A percentile compares a stretch with the other conserved stretches of the same genome.
These are phyloP conservation scores for Dendrobium catenatum DNA, from an alignment of 106 monocot genomes.

Conservation along the genomic window DNA sequence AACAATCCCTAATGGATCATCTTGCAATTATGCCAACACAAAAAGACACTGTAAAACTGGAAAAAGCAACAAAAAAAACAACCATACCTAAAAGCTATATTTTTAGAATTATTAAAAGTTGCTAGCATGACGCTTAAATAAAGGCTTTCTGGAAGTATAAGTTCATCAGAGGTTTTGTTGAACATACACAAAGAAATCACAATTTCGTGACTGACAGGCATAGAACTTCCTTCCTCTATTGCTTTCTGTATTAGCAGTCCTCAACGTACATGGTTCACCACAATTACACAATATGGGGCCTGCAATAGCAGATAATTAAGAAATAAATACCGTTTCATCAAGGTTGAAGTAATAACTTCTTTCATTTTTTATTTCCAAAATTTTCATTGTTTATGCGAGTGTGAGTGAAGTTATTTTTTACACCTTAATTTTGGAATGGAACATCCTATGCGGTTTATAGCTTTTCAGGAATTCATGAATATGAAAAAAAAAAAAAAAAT, in stretches of 20 bases:
- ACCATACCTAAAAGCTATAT: background rate
- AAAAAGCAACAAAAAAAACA: background rate
- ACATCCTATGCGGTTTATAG: too few species aligned
- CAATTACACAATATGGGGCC: constrained; percentile 21
- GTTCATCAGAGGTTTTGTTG: background rate
- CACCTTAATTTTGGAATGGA: too few species aligned
- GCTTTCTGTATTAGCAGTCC: constrained; percentile 78
- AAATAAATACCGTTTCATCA: background rate
- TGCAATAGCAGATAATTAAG: constrained; percentile 4
- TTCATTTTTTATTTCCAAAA: too few species aligned
- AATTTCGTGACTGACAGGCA: constrained; percentile 56
- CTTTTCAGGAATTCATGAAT: too few species aligned
- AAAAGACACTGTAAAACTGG: background rate
- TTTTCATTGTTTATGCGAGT: too few species aligned
- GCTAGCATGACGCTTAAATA: background rate
- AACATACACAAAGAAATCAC: constrained; percentile 73
- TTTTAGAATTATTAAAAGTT: background rate
- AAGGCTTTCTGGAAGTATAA: background rate
- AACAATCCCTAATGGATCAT: background rate
- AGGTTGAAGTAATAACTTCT: background rate
- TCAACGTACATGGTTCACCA: constrained; percentile 46
- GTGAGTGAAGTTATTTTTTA: too few species aligned
- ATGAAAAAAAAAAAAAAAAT: too few species aligned
- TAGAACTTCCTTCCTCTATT: constrained; percentile 92
- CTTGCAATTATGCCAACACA: background rate